Percentiles rank a stretch among this genome's conserved stretches.
These are phyloP conservation scores for Annulohypoxylon bovei DNA, from an alignment of 495 filamentous ascomycete species.

Conservation along the genomic window DNA sequence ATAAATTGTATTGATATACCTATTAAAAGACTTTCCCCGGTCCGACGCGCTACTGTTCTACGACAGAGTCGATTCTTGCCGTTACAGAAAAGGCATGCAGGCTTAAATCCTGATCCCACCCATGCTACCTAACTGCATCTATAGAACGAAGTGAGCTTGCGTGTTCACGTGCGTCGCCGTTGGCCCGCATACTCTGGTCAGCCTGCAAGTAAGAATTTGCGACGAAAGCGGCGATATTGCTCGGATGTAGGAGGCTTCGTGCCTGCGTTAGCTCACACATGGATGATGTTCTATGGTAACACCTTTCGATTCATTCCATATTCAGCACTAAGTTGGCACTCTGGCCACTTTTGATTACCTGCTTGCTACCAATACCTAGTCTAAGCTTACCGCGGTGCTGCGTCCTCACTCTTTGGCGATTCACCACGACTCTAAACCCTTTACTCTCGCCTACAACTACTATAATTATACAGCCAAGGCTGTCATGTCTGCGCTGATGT, in stretches of 20 bases:
- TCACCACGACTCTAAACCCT: background rate
- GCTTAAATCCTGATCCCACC: constrained; percentile 37
- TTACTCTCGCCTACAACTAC: constrained; percentile 4
- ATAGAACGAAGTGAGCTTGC: constrained; percentile 22
- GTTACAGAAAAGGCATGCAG: constrained; percentile 15
- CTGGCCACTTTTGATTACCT: background rate
- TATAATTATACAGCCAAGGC: constrained; percentile 16
- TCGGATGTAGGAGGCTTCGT: constrained; percentile 20
- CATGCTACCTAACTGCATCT: constrained; percentile 31
- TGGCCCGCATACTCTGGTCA: constrained; percentile 22
- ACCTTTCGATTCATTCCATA: constrained; percentile 3
- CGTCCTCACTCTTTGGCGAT: background rate
- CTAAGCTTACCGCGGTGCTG: constrained; percentile 7
- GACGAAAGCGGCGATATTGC: constrained; percentile 15
- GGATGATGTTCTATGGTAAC: constrained; percentile 2
- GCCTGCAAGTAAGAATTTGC: constrained; percentile 16
- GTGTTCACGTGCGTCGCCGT: constrained; percentile 37
- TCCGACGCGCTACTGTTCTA: background rate
- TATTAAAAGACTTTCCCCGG: constrained; percentile 11
- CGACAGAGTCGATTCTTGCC: background rate
- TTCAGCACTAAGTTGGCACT: background rate
- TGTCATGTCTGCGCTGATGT: background rate
- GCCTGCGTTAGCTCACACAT: constrained; percentile 24
- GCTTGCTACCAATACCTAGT: background rate
- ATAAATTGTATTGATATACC: background rate